A percentile compares a stretch with the other conserved stretches of the same genome.
Evolutionary conservation across 345 rosid genomes (phyloP).

Genomic region (Hibiscus trionum): DNA sequence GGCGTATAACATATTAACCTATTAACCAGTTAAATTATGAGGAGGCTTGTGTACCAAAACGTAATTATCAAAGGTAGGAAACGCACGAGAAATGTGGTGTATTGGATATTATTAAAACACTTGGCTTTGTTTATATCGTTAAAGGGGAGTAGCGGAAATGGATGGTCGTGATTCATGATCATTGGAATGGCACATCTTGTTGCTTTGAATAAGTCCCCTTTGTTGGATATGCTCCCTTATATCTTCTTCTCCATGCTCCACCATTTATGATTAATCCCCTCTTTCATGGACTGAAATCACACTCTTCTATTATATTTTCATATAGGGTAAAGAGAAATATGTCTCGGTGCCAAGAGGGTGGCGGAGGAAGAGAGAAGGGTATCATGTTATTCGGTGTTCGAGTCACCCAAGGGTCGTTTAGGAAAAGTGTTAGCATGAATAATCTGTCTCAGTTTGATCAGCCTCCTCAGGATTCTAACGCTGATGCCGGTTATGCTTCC

Average conservation of each 20-base stretch:
- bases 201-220: constrained; percentile 3
- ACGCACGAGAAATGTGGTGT: background rate
- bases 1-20: too few relatives aligned
- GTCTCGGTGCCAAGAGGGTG: constrained; percentile 41
- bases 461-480: constrained; percentile 32
- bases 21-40: too few relatives aligned
- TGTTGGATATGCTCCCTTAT: background rate
- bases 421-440: constrained; percentile 14
- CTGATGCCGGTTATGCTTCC: constrained; percentile 58
- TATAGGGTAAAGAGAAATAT: background rate
- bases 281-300: background rate
- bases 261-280: background rate
- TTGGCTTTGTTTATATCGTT: constrained; percentile 12
- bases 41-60: background rate
- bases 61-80: background rate
- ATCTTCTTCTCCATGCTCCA: background rate
- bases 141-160: background rate
- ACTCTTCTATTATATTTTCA: background rate
- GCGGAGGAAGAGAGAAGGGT: constrained; percentile 27
- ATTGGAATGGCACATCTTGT: background rate
- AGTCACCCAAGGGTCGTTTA: constrained; percentile 47
- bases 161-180: constrained; percentile 18
- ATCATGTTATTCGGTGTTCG: constrained; percentile 74
- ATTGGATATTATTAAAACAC: background rate
- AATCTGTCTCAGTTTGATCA: constrained; percentile 25